A percentile compares a stretch with the other conserved stretches of the same genome.
Evolutionary conservation across 2,329 filamentous ascomycete species (phyloP).

Genomic region (Hypoxylon sp.): DNA sequence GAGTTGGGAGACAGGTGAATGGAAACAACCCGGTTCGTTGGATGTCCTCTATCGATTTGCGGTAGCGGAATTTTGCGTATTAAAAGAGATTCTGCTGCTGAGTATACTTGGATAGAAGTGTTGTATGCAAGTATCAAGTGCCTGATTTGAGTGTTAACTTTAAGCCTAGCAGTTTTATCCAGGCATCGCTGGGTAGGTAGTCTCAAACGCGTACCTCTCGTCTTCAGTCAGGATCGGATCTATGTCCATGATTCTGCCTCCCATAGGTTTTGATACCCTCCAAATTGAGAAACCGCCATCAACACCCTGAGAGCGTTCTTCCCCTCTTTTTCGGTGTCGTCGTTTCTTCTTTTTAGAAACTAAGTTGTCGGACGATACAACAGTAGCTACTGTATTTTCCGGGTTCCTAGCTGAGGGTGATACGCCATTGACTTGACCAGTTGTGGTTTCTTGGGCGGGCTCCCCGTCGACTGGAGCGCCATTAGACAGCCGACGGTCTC

Average conservation of each 20-base stretch:
- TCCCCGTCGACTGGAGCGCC: conserved; percentile 33
- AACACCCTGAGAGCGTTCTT: not conserved
- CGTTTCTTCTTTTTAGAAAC: conserved; percentile 39
- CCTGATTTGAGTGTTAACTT: conserved; percentile 61
- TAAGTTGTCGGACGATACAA: conserved; percentile 22
- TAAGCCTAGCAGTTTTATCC: conserved; percentile 1
- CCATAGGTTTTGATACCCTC: conserved; percentile 75
- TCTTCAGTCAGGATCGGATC: conserved; percentile 74
- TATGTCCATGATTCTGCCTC: conserved; percentile 74
- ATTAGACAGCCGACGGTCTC: conserved; percentile 47
- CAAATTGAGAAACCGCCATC: conserved; percentile 56
- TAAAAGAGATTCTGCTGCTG: conserved; percentile 83
- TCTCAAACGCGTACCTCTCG: conserved; percentile 66
- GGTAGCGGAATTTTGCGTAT: conserved; percentile 77
- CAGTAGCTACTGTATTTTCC: conserved; percentile 14
- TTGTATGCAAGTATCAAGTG: conserved; percentile 82
- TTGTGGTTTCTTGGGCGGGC: conserved; percentile 8
- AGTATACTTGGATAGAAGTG: conserved; percentile 84
- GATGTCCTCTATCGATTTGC: conserved; percentile 51
- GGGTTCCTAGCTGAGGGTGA: conserved; percentile 9
- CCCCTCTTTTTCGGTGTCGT: conserved; percentile 27
- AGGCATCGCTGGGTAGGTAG: not conserved
- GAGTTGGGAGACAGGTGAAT: conserved; percentile 62
- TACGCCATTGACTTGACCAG: conserved; percentile 37
- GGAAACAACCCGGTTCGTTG: conserved; percentile 58